These are phyloP conservation scores for Oxytropis ochrocephala DNA, from an alignment of 306 rosid species.

Conservation along the genomic window DNA sequence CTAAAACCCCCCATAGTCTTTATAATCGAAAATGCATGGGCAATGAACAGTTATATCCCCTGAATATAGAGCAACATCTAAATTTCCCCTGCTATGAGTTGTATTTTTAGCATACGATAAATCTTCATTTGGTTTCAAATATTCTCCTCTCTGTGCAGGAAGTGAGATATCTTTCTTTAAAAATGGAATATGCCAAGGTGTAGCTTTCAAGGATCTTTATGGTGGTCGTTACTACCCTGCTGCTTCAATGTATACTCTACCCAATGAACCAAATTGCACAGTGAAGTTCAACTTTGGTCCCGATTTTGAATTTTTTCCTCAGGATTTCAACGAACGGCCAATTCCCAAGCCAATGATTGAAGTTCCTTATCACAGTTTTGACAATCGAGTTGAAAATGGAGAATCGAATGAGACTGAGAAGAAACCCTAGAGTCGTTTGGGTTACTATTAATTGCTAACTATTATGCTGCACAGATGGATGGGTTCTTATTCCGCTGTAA, in stretches of 20 bases:
- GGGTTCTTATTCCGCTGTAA: constrained; percentile 31
- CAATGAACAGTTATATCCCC: neutral
- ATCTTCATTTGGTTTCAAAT: constrained; percentile 10
- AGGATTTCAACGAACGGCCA: constrained; percentile 57
- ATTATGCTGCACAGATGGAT: constrained; percentile 26
- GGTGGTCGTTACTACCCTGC: constrained; percentile 96
- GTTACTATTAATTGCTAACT: constrained; percentile 11
- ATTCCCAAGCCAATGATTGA: constrained; percentile 76
- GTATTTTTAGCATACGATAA: constrained; percentile 6
- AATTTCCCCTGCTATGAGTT: constrained; percentile 13
- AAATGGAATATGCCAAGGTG: constrained; percentile 88
- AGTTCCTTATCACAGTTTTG: constrained; percentile 80
- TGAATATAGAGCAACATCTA: neutral
- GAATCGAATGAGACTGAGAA: constrained; percentile 65
- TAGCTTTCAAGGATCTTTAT: constrained; percentile 76
- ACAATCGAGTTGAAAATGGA: constrained; percentile 59
- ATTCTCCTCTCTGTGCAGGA: constrained; percentile 46
- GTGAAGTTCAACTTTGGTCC: constrained; percentile 97
- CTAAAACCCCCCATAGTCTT: no score
- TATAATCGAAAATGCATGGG: neutral
- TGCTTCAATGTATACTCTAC: constrained; percentile 92
- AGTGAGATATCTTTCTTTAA: constrained; percentile 87
- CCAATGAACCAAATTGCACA: constrained; percentile 80
- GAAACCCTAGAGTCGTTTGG: constrained; percentile 30
- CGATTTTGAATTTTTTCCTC: constrained; percentile 64